Evolutionary conservation across 768 basidiomycete genomes (phyloP), one percentile per base, ranked within the genome.

Genomic region (Tylopilus cervinicoccineus): DNA sequence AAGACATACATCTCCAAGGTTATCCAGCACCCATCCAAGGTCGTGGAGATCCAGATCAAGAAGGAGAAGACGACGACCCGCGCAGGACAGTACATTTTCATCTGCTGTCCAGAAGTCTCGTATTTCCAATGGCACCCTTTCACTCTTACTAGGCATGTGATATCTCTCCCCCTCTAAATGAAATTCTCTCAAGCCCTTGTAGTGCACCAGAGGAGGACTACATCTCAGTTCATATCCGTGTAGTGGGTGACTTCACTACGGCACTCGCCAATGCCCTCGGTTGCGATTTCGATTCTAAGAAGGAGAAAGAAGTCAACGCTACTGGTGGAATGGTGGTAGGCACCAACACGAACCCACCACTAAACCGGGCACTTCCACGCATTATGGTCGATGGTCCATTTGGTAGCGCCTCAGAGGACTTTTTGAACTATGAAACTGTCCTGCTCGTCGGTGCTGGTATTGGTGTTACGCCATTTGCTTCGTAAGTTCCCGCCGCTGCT

Each of bases 71-170:
- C 82, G 0, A 84, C 73, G 2, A 82, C 80, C 24, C 78, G 84
- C 11, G 91, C 93, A 1, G 93, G 93, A 17, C 90, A 95, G 66
- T 97, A 96, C 68, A 89, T 97, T 65, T 93, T 95, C 75, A 68
- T 96, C 41, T 84, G 75, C 55, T 93, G 90, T 71, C 94, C 93
- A 9, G 88, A 92, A 68, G 75, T 97, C 38, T 91, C 87, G 17
- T 95, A 92, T 72, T 94, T 87, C 76, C 92, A 96, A 65, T 97
- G 93, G 88, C 94, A 97, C 62, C 93, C 93, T 9, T 96, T 96
- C 77, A 95, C 93, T 14, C 79, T 96, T 51, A 95, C 92, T 28
- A 86, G 84, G 84, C n/a, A 40, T 48, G 52, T 55, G 27, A 32
- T 42, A 40, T 32, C 43, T 26, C n/a, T 29, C 28, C 29, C n/a